phyloP scores from a whole-genome alignment of 1,139 yeast genomes.

The Magnusiomyces suaveolens region DNA sequence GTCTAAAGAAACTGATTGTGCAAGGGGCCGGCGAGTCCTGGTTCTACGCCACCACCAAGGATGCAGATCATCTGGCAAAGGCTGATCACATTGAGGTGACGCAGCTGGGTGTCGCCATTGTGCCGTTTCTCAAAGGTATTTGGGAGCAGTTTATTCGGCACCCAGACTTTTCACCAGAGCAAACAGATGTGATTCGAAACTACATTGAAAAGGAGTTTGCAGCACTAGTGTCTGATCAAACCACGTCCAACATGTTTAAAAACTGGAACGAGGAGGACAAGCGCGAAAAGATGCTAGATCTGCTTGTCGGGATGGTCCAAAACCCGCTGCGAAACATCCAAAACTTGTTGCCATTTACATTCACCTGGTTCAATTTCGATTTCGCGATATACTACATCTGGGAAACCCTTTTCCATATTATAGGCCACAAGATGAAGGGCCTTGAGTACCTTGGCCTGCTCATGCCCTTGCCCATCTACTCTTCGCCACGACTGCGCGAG shows the following conservation, averaged over 20 bases:
- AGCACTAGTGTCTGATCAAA: not conserved
- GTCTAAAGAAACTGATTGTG: not conserved
- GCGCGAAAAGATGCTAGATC: not conserved
- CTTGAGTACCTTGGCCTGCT: too few species aligned
- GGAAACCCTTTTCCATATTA: too few species aligned
- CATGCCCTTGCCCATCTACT: too few species aligned
- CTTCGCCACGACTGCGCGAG: too few species aligned
- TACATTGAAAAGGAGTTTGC: not conserved
- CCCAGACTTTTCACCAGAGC: not conserved
- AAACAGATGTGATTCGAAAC: not conserved
- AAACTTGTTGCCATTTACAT: too few species aligned
- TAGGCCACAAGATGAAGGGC: too few species aligned
- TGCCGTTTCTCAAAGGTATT: not conserved
- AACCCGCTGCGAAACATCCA: not conserved
- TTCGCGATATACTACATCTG: too few species aligned
- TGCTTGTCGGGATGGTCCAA: not conserved
- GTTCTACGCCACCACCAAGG: not conserved
- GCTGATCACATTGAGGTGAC: not conserved
- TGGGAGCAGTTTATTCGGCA: not conserved
- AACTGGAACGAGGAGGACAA: not conserved
- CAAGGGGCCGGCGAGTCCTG: not conserved
- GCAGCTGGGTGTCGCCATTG: not conserved
- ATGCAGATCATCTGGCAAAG: not conserved
- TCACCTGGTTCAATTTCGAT: too few species aligned
- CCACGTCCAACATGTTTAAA: not conserved